phyloP scores from a whole-genome alignment of 2,329 filamentous ascomycete genomes.

The Fusarium aywerte region DNA sequence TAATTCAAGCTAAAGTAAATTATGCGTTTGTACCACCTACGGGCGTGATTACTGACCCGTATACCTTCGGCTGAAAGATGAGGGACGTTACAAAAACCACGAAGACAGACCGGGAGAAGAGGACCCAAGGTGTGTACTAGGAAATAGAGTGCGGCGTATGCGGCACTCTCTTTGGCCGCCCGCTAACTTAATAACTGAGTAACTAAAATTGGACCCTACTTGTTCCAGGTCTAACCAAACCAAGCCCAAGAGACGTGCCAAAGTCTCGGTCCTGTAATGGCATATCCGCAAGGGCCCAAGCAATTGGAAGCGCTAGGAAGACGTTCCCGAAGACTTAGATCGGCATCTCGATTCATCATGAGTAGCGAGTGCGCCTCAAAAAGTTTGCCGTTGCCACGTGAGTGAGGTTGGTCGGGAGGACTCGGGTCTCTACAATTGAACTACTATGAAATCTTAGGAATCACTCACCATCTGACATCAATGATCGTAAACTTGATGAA shows the following conservation, averaged over 20 bases:
- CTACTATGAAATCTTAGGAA: conserved; percentile 4
- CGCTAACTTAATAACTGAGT: no score
- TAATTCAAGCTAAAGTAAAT: background rate
- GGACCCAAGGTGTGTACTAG: conserved; percentile 24
- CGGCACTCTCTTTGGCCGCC: conserved; percentile 16
- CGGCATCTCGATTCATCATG: conserved; percentile 1
- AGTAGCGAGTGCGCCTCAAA: conserved; percentile 19
- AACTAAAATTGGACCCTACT: conserved; percentile 2
- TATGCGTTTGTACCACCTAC: conserved; percentile 3
- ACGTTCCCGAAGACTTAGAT: conserved; percentile 11
- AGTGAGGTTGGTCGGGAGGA: conserved; percentile 39
- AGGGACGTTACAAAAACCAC: conserved; percentile 30
- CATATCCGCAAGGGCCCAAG: conserved; percentile 9
- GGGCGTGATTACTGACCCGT: conserved; percentile 11
- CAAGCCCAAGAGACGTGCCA: conserved; percentile 14
- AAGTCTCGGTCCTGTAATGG: conserved; percentile 6
- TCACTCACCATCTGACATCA: conserved; percentile 15
- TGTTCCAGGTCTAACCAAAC: conserved; percentile 8
- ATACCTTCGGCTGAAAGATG: conserved; percentile 4
- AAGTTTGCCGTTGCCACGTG: conserved; percentile 37
- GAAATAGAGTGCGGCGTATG: conserved; percentile 22
- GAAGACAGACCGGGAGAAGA: conserved; percentile 41
- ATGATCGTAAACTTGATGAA: background rate
- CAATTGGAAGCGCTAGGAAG: conserved; percentile 20
- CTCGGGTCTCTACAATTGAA: conserved; percentile 25